Evolutionary conservation across 164 flowering plant genomes (phyloP).

Genomic region (Cinnamomum micranthum): DNA sequence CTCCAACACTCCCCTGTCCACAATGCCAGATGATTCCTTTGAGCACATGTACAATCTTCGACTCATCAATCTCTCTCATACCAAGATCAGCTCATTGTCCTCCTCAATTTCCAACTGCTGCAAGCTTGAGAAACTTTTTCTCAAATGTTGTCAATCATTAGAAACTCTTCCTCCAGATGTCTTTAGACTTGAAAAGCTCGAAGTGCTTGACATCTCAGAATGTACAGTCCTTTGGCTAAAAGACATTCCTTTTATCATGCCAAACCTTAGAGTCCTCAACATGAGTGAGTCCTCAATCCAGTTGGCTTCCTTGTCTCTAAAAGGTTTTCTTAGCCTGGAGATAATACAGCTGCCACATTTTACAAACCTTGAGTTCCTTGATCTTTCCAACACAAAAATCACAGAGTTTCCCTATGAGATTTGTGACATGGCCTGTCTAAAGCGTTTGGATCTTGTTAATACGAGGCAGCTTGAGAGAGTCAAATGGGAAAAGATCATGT

Average conservation of each 20-base stretch:
- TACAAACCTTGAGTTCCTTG: not conserved
- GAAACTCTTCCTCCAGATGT: not conserved
- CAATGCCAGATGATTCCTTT: not conserved
- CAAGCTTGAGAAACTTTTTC: not conserved
- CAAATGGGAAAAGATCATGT: not conserved
- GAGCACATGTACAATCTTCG: not conserved
- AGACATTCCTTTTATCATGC: not conserved
- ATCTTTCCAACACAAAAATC: slow-evolving; percentile 2
- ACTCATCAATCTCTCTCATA: not conserved
- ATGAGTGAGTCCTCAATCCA: not conserved
- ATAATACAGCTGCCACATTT: not conserved
- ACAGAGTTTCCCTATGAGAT: not conserved
- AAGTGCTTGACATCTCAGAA: not conserved
- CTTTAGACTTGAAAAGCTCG: not conserved
- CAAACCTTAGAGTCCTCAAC: not conserved
- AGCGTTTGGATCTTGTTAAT: not conserved
- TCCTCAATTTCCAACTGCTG: not conserved
- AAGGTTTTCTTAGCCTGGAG: not conserved
- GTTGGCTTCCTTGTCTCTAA: not conserved
- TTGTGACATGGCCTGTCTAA: not conserved
- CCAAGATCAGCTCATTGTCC: not conserved
- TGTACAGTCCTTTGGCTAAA: not conserved
- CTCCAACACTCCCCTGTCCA: not conserved
- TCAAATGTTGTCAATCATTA: not conserved
- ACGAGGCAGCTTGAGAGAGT: not conserved